These are phyloP conservation scores for Alternaria consortialis DNA, from an alignment of 2,329 filamentous ascomycete species.

Conservation along the genomic window DNA sequence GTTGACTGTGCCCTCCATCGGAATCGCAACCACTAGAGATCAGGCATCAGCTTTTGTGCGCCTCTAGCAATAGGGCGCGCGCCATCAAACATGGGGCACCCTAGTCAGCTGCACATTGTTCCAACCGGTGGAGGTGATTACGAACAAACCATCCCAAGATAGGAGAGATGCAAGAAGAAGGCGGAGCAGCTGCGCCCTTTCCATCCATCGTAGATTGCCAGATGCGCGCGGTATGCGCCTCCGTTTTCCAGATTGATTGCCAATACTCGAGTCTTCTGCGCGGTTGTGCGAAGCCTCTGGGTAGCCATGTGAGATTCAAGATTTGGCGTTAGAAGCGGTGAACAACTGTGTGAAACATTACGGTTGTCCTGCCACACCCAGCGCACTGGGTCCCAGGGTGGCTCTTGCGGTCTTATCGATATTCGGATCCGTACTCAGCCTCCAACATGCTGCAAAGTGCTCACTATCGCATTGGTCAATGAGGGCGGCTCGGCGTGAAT, in stretches of 20 bases:
- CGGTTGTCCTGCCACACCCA: slow-evolving; percentile 11
- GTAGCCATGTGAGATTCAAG: background rate
- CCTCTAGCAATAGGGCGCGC: slow-evolving; percentile 38
- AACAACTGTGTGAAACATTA: slow-evolving; percentile 5
- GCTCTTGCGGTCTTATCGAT: slow-evolving; percentile 21
- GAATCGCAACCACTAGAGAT: slow-evolving; percentile 1
- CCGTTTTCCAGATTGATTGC: background rate
- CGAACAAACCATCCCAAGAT: slow-evolving; percentile 32
- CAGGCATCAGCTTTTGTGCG: slow-evolving; percentile 34
- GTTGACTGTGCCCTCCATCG: background rate
- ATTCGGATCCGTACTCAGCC: slow-evolving; percentile 20
- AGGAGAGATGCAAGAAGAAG: slow-evolving; percentile 35
- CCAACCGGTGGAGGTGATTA: slow-evolving; percentile 39
- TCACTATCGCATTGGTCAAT: slow-evolving; percentile 15
- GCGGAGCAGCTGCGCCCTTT: slow-evolving; percentile 42
- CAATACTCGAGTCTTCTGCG: background rate
- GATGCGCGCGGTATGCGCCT: slow-evolving; percentile 14
- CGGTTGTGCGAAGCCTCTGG: background rate
- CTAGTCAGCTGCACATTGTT: slow-evolving; percentile 30
- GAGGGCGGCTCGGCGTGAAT: slow-evolving; percentile 9
- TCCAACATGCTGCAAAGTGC: slow-evolving; percentile 3
- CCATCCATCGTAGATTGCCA: slow-evolving; percentile 18
- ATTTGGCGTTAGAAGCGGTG: slow-evolving; percentile 12
- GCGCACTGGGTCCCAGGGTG: slow-evolving; percentile 18
- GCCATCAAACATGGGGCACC: slow-evolving; percentile 27